Base-by-base conservation (phyloP, 768 basidiomycete species). In the Leccinum ochraceum region DNA sequence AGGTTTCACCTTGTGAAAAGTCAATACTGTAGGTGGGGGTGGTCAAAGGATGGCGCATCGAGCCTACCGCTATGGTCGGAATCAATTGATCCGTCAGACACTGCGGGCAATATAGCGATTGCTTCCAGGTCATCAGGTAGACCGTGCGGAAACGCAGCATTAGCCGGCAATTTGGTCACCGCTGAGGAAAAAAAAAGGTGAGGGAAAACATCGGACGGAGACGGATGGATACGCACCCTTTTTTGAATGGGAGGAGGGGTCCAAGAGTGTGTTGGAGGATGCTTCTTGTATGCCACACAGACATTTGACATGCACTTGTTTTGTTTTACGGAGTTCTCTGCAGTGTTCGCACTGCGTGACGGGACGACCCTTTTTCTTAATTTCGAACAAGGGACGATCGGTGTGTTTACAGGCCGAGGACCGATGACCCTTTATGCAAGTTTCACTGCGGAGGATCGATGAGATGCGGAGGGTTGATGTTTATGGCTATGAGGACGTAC, bases 381-480 rank as follows among this genome's bases (percentile, higher is more conserved):
- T 90, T 81, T 84, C 92, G 72, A 88, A 94, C 55, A 96, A 81
- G 39, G 93, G 89, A 46, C 94, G 84, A 73, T 94, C 92, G 56
- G 86, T 89, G 72, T 96, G 94, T 70, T 86, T 88, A 77, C 94
- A 96, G 32, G 86, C 83, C 16, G 92, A 92, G 16, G 94, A 95
- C 53, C 94, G 86, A 76, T 96, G 94, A 17, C 94, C 94, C 77
- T 94, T 94, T 76, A 95, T 95, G 78, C 94, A 96, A 66, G 92
- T 90, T 79, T 91, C 91, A 75, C 93, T 94, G 67, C 24, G 60
- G 54, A 39, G n/a, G 30, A 56, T 54, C 46, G 46, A 58, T 58
- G 59, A 44, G 58, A 59, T 57, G 58, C n/a, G 58, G 53, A 49
- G 46, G 14, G 16, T n/a, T 28, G n/a, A 53, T 16, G 30, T 30